Evolutionary conservation across 148 eudicot genomes (phyloP).

Genomic region (Polygonum aviculare): DNA sequence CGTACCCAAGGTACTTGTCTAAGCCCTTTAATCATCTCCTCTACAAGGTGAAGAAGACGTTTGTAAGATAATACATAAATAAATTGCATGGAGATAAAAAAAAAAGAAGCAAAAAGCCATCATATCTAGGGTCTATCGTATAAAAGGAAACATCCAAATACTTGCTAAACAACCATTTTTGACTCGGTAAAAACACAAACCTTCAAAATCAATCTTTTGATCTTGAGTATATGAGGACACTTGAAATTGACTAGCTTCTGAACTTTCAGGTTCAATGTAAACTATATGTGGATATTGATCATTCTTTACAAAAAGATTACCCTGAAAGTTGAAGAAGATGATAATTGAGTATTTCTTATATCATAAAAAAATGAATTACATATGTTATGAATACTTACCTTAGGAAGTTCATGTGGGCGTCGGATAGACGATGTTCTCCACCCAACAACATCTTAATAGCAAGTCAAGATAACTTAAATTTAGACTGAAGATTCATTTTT

Average conservation of each 20-base stretch:
- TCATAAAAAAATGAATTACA: constrained; percentile 8
- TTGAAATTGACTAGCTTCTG: constrained; percentile 17
- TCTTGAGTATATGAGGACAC: constrained; percentile 24
- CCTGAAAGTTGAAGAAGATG: constrained; percentile 26
- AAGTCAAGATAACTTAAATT: constrained; percentile 30
- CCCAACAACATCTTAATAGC: constrained; percentile 65
- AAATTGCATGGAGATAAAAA: neutral
- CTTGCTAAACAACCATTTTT: neutral
- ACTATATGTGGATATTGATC: constrained; percentile 74
- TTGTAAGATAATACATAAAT: constrained; percentile 3
- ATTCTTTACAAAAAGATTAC: constrained; percentile 45
- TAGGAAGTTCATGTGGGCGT: constrained; percentile 67
- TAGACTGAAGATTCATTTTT: neutral
- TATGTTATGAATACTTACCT: constrained; percentile 23
- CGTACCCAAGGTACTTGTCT: constrained; percentile 88
- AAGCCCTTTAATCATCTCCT: constrained; percentile 87
- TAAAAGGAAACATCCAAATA: neutral
- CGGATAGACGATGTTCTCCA: constrained; percentile 97
- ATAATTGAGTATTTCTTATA: neutral
- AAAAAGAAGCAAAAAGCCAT: neutral
- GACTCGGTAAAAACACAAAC: constrained; percentile 22
- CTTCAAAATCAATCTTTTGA: constrained; percentile 54
- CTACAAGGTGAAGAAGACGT: constrained; percentile 25
- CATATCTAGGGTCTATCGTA: neutral
- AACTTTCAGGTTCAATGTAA: constrained; percentile 32